Percentiles rank a stretch among this genome's conserved stretches.
Conservation (phyloP, 805 yeast species). For the Yueomyces sp. region DNA sequence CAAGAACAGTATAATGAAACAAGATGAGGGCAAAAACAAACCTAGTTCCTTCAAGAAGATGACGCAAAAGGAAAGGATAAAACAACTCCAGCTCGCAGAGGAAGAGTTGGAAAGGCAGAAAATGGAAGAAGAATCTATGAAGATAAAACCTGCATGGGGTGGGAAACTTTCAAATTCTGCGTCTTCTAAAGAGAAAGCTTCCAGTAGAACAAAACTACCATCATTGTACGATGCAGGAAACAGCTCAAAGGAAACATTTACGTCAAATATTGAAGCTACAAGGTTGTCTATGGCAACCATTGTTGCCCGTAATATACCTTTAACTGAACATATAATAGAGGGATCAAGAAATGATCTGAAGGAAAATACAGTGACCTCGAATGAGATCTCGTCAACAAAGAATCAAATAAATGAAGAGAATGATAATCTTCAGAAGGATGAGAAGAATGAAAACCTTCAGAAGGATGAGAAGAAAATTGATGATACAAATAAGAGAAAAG, state of each 20-base stretch:
- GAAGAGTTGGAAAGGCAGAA: constrained; percentile 1
- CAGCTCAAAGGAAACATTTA: background rate
- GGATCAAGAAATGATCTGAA: background rate
- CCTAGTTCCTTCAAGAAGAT: constrained; percentile 13
- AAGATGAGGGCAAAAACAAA: constrained; percentile 4
- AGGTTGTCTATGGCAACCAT: background rate
- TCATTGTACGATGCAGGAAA: constrained; percentile 8
- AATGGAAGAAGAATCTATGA: background rate
- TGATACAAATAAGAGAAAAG: too few relatives aligned
- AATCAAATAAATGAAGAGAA: too few relatives aligned
- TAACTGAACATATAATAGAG: background rate
- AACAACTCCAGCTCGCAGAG: constrained; percentile 1
- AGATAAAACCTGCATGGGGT: constrained; percentile 15
- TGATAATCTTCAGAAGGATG: too few relatives aligned
- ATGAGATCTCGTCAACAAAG: background rate
- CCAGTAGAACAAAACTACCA: constrained; percentile 4
- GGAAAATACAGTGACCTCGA: background rate
- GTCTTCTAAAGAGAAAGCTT: constrained; percentile 2
- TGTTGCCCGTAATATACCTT: background rate
- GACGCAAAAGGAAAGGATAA: constrained; percentile 18
- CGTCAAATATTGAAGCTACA: background rate
- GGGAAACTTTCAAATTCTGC: background rate
- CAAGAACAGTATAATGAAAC: background rate
- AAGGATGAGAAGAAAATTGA: too few relatives aligned
- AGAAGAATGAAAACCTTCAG: too few relatives aligned